These are phyloP conservation scores for Elaeis oleifera DNA, from an alignment of 202 grass and related monocot species.

Conservation along the genomic window DNA sequence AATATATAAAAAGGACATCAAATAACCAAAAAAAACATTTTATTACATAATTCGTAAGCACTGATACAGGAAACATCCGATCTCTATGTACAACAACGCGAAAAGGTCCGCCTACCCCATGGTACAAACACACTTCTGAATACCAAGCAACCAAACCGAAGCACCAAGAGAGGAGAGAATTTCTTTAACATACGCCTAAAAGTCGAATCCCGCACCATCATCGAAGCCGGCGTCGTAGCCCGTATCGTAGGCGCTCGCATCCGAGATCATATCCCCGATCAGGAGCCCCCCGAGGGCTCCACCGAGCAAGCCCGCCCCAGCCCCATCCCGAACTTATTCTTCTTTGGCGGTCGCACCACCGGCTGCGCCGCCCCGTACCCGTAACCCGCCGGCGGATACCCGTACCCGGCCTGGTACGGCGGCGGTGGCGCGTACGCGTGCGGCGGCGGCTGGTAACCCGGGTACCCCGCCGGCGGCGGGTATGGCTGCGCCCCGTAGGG, in stretches of 20 bases:
- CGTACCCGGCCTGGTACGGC: background rate
- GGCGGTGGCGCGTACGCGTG: slow-evolving; percentile 31
- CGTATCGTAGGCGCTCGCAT: slow-evolving; percentile 32
- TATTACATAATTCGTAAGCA: too few species aligned
- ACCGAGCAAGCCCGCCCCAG: slow-evolving; percentile 48
- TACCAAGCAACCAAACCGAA: too few species aligned
- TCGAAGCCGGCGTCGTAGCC: slow-evolving; percentile 39
- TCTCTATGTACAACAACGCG: too few species aligned
- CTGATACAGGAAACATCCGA: too few species aligned
- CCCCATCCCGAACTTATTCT: slow-evolving; percentile 35
- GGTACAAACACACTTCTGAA: too few species aligned
- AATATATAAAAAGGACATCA: too few species aligned
- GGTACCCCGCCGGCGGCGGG: slow-evolving; percentile 10
- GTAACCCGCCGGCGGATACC: background rate
- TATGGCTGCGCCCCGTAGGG: background rate
- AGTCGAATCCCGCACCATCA: slow-evolving; percentile 9
- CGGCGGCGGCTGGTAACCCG: slow-evolving; percentile 26
- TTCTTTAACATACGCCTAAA: background rate
- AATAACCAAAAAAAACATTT: too few species aligned
- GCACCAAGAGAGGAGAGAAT: too few species aligned
- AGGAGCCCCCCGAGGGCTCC: slow-evolving; percentile 54
- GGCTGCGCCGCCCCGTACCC: background rate
- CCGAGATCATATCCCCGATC: slow-evolving; percentile 42
- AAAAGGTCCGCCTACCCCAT: too few species aligned
- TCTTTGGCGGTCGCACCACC: background rate